Evolutionary conservation across 441 rosid species (phyloP).

Genomic region (Theobroma grandiflorum): DNA sequence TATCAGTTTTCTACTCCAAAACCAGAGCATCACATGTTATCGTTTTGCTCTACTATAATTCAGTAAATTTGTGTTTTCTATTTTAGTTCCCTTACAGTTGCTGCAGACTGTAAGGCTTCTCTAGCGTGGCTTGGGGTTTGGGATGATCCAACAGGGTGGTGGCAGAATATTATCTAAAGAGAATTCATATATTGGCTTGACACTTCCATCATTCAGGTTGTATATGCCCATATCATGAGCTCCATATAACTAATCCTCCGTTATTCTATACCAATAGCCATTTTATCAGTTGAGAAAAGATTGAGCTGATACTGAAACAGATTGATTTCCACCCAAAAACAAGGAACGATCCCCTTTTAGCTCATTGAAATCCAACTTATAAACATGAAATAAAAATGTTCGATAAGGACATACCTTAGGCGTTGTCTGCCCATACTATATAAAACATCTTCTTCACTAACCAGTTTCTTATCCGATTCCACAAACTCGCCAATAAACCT

Average conservation of each 20-base stretch:
- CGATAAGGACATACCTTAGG: slow-evolving; percentile 28
- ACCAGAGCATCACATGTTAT: no score
- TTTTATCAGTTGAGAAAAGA: background rate
- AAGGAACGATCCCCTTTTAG: slow-evolving; percentile 29
- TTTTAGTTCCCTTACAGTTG: no score
- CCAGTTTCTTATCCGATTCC: background rate
- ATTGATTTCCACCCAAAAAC: slow-evolving; percentile 47
- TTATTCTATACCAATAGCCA: slow-evolving; percentile 36
- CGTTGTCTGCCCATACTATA: slow-evolving; percentile 16
- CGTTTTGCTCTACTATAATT: no score
- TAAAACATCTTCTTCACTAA: slow-evolving; percentile 26
- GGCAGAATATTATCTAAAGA: slow-evolving; percentile 29
- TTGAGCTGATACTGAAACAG: slow-evolving; percentile 22
- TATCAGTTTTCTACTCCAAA: no score
- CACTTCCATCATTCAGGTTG: slow-evolving; percentile 24
- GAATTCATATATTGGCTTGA: slow-evolving; percentile 23
- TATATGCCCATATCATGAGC: slow-evolving; percentile 50
- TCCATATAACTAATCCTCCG: slow-evolving; percentile 36
- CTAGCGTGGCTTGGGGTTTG: slow-evolving; percentile 23
- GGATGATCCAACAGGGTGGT: slow-evolving; percentile 43
- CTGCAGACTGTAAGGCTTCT: background rate
- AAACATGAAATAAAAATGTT: slow-evolving; percentile 36
- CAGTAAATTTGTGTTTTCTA: no score
- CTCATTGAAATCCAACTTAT: slow-evolving; percentile 27
- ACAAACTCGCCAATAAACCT: background rate